phyloP scores from a whole-genome alignment of 2,329 filamentous ascomycete species.

The Paraphoma chrysanthemicola region DNA sequence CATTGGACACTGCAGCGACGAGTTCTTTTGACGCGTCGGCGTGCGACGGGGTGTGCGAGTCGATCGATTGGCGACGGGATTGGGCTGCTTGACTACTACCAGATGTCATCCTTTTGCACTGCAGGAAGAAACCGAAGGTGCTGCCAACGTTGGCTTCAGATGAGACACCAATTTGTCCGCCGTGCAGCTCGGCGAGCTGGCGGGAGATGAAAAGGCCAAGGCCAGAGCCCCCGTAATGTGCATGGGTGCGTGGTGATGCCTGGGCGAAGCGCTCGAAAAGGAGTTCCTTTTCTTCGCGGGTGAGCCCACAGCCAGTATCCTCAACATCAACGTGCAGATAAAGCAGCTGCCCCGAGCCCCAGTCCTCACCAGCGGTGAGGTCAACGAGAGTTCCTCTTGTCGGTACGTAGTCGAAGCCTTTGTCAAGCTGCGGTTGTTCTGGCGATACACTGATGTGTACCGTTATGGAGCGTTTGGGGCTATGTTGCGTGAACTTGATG shows the following conservation, averaged over 20 bases:
- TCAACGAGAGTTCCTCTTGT: slow-evolving; percentile 19
- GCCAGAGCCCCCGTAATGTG: slow-evolving; percentile 44
- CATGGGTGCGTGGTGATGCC: slow-evolving; percentile 44
- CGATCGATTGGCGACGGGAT: slow-evolving; percentile 3
- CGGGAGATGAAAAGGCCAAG: slow-evolving; percentile 47
- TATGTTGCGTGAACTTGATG: slow-evolving; percentile 55
- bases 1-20: slow-evolving; percentile 9
- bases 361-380: slow-evolving; percentile 31
- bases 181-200: slow-evolving; percentile 44
- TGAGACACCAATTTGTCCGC: slow-evolving; percentile 43
- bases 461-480: slow-evolving; percentile 42
- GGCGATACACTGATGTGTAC: slow-evolving; percentile 46
- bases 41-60: slow-evolving; percentile 9
- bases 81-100: slow-evolving; percentile 5
- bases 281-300: slow-evolving; percentile 35
- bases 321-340: slow-evolving; percentile 40
- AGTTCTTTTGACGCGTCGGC: slow-evolving; percentile 10
- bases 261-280: slow-evolving; percentile 43
- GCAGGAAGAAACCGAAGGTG: slow-evolving; percentile 45
- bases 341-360: slow-evolving; percentile 34
- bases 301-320: slow-evolving; percentile 44
- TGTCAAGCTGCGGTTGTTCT: slow-evolving; percentile 38
- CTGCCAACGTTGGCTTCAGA: slow-evolving; percentile 39
- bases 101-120: slow-evolving; percentile 25
- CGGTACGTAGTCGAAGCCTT: slow-evolving; percentile 37